Base-by-base conservation (phyloP, 257 asterid genomes). In the Solanum rostratum region DNA sequence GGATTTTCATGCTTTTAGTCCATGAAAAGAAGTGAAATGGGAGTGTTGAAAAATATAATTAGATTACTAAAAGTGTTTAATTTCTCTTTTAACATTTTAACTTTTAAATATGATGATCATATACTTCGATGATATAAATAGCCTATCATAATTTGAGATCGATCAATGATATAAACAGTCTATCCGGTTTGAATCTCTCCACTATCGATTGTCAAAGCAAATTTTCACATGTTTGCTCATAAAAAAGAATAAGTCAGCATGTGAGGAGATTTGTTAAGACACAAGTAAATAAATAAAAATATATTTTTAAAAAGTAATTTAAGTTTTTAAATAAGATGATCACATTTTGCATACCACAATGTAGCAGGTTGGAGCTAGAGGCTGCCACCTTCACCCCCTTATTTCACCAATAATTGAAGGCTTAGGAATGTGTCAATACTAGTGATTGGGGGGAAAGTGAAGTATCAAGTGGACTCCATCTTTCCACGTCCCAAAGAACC, bases 401-500 rank as follows among this genome's bases (percentile, higher is more conserved):
- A 24, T 85, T 80, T 54, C 63, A 85, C 88, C 91, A 92, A 92
- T 91, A 85, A 92, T 92, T 92, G 93, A 87, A 85, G 83, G 86
- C 53, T 69, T 65, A 55, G 55, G 81, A 54, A 87, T 69, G 70
- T n/a, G 63, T 80, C 83, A 83, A 45, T 84, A 88, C 83, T 81
- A 83, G 63, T 78, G 45, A 78, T 27, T 76, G 46, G 82, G 62
- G 82, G 41, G 63, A 50, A 27, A 76, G 27, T 50, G 63, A 76
- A 76, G 82, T 87, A 84, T 84, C 89, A 69, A 87, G 95, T 91
- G 94, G 92, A 88, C 87, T 89, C 86, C 85, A 85, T 89, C 88
- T 89, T 89, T 91, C 87, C 93, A 92, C 92, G 93, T 88, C 87
- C 84, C 46, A 92, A 90, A 87, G 91, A 83, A 29, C 63, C 88